Conservation (phyloP, 129 eudicot species). For the Mikania micrantha region DNA sequence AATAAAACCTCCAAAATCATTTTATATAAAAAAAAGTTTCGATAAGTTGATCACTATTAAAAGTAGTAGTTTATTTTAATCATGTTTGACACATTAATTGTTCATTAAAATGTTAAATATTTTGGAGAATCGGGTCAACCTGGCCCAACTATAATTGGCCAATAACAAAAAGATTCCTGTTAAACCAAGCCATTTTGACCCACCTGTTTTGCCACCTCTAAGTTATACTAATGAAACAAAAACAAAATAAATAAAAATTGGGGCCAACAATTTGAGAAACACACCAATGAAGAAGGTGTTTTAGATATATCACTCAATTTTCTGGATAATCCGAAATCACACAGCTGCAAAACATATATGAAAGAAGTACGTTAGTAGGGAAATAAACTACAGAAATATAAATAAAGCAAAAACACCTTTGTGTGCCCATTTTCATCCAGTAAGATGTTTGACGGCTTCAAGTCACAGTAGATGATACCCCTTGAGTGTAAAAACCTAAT, state of each 20-base stretch:
- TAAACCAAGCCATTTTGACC: not conserved
- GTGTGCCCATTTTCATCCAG: constrained; percentile 91
- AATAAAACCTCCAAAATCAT: not conserved
- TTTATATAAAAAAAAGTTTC: not conserved
- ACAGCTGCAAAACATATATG: constrained; percentile 48
- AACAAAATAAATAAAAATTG: not conserved
- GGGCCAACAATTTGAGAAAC: constrained; percentile 9
- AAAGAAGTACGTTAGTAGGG: not conserved
- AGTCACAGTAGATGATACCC: constrained; percentile 87
- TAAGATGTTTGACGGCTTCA: constrained; percentile 92
- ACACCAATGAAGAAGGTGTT: constrained; percentile 72
- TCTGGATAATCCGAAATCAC: constrained; percentile 94
- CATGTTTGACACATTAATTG: not conserved
- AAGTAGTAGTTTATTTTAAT: not conserved
- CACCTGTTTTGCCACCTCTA: not conserved
- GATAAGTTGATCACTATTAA: not conserved
- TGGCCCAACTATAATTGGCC: not conserved
- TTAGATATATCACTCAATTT: constrained; percentile 78
- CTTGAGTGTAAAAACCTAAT: constrained; percentile 84
- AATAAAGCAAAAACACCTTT: constrained; percentile 47
- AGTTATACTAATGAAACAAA: not conserved
- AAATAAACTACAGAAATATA: not conserved
- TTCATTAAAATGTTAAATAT: not conserved
- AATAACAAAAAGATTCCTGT: not conserved
- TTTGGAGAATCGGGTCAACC: not conserved